Conservation (phyloP, 2,329 filamentous ascomycete species). For the Aureobasidium subglaciale region DNA sequence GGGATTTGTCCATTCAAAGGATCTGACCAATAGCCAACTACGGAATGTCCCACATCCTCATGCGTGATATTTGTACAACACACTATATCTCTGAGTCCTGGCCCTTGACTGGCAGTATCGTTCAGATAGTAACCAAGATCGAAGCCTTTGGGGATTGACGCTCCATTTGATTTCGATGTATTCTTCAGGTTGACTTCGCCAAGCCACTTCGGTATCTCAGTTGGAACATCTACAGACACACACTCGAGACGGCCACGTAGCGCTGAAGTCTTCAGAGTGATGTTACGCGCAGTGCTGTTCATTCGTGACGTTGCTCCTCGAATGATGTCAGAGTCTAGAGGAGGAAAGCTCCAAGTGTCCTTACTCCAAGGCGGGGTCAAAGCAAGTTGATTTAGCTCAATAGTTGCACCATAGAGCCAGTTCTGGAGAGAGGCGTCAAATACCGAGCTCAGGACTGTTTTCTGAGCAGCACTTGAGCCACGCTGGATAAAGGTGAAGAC, state of each 20-base stretch:
- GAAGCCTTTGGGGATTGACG: no score
- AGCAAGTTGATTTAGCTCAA: neutral
- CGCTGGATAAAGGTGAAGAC: neutral
- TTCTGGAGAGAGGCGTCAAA: neutral
- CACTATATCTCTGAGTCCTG: neutral
- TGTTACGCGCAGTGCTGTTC: neutral
- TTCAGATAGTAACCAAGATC: neutral
- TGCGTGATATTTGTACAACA: neutral
- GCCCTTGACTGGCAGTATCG: neutral
- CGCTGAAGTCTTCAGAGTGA: neutral
- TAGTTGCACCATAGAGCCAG: neutral
- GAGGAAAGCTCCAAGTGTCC: neutral
- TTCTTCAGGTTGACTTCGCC: no score
- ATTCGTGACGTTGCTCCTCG: no score
- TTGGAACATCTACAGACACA: no score
- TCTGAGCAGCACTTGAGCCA: neutral
- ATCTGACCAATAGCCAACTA: neutral
- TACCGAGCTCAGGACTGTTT: neutral
- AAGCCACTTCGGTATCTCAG: no score
- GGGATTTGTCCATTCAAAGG: neutral
- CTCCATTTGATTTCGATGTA: no score
- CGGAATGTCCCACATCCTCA: neutral
- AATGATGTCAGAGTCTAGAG: neutral
- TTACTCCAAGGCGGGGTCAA: neutral
- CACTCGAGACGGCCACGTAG: no score